Percentiles rank a stretch among this genome's conserved stretches.
phyloP scores from a whole-genome alignment of 2,329 filamentous ascomycete genomes.

The Stagonosporopsis cucurbitacearum region DNA sequence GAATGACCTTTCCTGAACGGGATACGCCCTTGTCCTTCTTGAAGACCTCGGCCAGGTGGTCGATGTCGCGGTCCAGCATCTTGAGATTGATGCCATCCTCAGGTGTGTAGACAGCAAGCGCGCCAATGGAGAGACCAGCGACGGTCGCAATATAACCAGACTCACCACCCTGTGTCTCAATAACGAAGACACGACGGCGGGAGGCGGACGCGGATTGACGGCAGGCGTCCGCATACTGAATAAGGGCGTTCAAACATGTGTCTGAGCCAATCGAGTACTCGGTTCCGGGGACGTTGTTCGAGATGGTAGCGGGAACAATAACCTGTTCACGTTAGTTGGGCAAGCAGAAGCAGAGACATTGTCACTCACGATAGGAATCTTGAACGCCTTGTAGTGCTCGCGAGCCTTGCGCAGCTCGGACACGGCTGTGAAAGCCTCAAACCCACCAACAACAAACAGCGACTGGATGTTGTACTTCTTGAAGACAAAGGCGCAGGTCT shows the following conservation, averaged over 20 bases:
- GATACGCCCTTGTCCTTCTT: constrained; percentile 83
- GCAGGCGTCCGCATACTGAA: constrained; percentile 96
- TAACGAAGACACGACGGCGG: constrained; percentile 91
- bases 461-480: constrained; percentile 88
- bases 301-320: constrained; percentile 93
- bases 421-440: constrained; percentile 93
- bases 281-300: constrained; percentile 97
- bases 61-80: constrained; percentile 90
- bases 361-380: constrained; percentile 75
- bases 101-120: constrained; percentile 91
- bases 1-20: constrained; percentile 88
- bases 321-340: constrained; percentile 60
- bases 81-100: constrained; percentile 94
- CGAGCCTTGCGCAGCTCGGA: constrained; percentile 85
- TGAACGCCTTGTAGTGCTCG: constrained; percentile 79
- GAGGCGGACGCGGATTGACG: constrained; percentile 96
- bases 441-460: constrained; percentile 90
- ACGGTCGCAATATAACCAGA: constrained; percentile 94
- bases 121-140: constrained; percentile 88
- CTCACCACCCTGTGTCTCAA: constrained; percentile 94
- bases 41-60: constrained; percentile 86
- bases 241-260: constrained; percentile 93
- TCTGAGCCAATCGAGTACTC: constrained; percentile 97
- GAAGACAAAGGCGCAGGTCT: constrained; percentile 81
- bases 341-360: not conserved